Percentiles rank a stretch among this genome's conserved stretches.
Evolutionary conservation across 2,329 filamentous ascomycete species (phyloP).

Genomic region (Curvularia sp.): DNA sequence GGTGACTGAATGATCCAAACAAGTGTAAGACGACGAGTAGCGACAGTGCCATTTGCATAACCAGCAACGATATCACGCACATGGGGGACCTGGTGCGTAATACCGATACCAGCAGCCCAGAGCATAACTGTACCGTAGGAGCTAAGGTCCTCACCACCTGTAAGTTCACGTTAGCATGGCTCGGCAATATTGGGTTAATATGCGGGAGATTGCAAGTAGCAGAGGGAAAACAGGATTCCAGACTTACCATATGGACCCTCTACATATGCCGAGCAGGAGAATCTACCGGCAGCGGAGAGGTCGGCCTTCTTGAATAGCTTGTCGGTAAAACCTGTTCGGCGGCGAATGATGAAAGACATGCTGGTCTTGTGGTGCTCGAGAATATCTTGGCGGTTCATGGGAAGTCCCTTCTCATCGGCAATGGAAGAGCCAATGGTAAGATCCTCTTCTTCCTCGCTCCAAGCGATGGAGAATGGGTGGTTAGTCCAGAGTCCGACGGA

Average conservation of each 20-base stretch:
- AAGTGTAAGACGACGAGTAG: constrained; percentile 80
- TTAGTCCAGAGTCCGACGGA: constrained; percentile 74
- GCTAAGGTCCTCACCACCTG: constrained; percentile 79
- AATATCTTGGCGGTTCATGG: constrained; percentile 60
- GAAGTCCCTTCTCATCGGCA: constrained; percentile 55
- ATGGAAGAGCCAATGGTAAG: constrained; percentile 36
- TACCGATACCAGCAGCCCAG: constrained; percentile 90
- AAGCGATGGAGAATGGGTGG: constrained; percentile 80
- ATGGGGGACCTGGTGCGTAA: constrained; percentile 93
- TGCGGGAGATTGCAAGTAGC: constrained; percentile 32
- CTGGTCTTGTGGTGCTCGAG: constrained; percentile 60
- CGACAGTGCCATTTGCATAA: constrained; percentile 73
- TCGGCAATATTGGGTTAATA: constrained; percentile 29
- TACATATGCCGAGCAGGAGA: constrained; percentile 74
- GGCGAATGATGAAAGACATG: constrained; percentile 84
- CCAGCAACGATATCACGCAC: constrained; percentile 69
- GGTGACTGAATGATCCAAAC: constrained; percentile 93
- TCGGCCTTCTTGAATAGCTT: constrained; percentile 76
- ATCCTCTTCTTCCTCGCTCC: constrained; percentile 69
- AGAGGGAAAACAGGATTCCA: constrained; percentile 37
- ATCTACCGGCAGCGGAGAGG: constrained; percentile 58
- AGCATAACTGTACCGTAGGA: constrained; percentile 93
- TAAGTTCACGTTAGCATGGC: constrained; percentile 38
- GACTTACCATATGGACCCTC: constrained; percentile 80
- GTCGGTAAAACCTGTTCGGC: constrained; percentile 86